Percentiles rank a stretch among this genome's conserved stretches.
Conservation (phyloP, 164 flowering plant species). For the Aristolochia fimbriata region DNA sequence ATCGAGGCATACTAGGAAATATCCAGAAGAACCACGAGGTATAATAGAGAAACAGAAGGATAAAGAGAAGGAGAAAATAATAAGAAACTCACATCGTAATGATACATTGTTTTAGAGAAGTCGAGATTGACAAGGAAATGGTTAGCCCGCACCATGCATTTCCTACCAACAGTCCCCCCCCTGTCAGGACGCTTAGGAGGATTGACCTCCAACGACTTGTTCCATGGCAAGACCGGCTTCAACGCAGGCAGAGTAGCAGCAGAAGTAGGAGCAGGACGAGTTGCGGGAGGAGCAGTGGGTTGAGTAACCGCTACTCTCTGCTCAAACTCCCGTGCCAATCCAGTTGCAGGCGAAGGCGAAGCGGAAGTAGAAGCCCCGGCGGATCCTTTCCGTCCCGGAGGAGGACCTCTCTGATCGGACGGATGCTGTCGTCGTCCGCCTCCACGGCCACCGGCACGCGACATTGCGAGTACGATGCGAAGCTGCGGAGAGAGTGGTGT, state of each 20-base stretch:
- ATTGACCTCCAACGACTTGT: constrained; percentile 23
- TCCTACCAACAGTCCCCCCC: constrained; percentile 43
- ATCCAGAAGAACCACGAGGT: no score
- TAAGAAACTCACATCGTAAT: constrained; percentile 54
- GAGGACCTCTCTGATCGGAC: no score
- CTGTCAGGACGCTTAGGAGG: constrained; percentile 44
- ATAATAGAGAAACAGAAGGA: no score
- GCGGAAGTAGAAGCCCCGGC: not conserved
- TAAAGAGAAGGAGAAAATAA: not conserved
- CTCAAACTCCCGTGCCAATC: not conserved
- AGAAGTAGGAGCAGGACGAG: no score
- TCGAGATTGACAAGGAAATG: constrained; percentile 47
- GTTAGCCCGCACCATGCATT: constrained; percentile 42
- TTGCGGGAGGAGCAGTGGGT: not conserved
- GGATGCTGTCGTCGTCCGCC: not conserved
- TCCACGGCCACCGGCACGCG: not conserved
- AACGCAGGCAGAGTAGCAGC: not conserved
- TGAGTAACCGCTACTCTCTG: not conserved
- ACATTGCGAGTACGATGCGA: not conserved
- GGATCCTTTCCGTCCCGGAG: not conserved
- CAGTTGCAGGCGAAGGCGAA: not conserved
- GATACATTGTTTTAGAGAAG: constrained; percentile 32
- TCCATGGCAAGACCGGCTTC: not conserved
- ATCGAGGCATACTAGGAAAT: no score
- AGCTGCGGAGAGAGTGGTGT: not conserved